Conservation (phyloP, 192 early-diverging fungal species). For the Coemansia sp. region DNA sequence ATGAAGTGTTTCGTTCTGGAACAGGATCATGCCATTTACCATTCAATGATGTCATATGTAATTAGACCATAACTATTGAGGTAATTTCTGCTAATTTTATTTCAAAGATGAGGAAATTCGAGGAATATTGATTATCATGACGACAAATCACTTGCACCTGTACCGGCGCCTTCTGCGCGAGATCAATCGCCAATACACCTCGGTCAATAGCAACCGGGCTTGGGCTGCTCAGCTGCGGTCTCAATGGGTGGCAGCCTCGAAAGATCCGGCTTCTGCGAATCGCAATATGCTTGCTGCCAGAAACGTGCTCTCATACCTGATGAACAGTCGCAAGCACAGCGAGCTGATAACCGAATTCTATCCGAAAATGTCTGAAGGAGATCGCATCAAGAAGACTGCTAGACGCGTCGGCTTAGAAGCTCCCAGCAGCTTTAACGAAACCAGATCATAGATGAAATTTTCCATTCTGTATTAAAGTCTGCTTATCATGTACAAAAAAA, state of each 20-base stretch:
- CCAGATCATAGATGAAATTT: not conserved
- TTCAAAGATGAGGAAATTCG: too few relatives aligned
- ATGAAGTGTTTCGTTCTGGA: too few relatives aligned
- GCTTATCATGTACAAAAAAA: too few relatives aligned
- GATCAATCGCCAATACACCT: slow-evolving; percentile 34
- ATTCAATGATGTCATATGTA: too few relatives aligned
- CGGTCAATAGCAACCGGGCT: slow-evolving; percentile 13
- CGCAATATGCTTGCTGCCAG: slow-evolving; percentile 7
- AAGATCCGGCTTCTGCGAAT: not conserved
- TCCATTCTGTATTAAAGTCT: too few relatives aligned
- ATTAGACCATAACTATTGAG: too few relatives aligned
- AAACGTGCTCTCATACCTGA: slow-evolving; percentile 28
- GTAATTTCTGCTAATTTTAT: too few relatives aligned
- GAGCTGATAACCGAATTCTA: slow-evolving; percentile 32
- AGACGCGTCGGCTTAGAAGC: slow-evolving; percentile 32
- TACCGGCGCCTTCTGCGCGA: slow-evolving; percentile 49
- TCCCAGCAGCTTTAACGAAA: slow-evolving; percentile 15
- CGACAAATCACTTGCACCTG: slow-evolving; percentile 10
- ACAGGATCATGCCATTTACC: too few relatives aligned
- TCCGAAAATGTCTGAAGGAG: slow-evolving; percentile 31
- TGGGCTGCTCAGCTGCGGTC: slow-evolving; percentile 41
- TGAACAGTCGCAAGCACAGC: slow-evolving; percentile 31
- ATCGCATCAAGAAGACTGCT: slow-evolving; percentile 35
- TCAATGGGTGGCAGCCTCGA: slow-evolving; percentile 24
- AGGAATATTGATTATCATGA: not conserved